Conservation (phyloP, 129 eudicot genomes). For the Tagetes patula region DNA sequence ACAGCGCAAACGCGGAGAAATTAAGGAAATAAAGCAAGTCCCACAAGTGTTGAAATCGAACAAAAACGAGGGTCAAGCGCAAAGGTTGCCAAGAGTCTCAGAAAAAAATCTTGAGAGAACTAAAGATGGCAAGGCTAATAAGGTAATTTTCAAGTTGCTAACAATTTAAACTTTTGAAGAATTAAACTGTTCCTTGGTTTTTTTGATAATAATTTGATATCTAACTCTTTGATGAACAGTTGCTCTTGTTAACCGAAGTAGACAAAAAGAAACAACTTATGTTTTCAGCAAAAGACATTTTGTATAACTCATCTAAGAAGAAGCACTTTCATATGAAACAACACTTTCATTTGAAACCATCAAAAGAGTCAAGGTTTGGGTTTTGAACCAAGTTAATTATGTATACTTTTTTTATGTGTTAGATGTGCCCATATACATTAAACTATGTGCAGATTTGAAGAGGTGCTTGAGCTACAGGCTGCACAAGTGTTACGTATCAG, state of each 20-base stretch:
- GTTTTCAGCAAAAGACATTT: neutral
- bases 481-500: neutral
- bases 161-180: neutral
- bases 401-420: neutral
- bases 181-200: neutral
- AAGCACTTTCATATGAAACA: neutral
- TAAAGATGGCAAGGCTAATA: neutral
- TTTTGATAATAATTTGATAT: neutral
- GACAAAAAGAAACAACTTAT: slow-evolving; percentile 7
- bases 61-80: neutral
- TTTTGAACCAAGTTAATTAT: neutral
- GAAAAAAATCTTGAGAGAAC: neutral
- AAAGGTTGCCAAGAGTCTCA: neutral
- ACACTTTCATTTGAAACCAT: neutral
- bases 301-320: neutral
- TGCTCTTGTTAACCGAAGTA: neutral
- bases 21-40: neutral
- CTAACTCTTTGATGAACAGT: neutral
- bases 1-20: neutral
- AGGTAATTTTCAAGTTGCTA: neutral
- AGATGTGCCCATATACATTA: neutral
- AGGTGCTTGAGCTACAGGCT: neutral
- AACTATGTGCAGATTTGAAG: neutral
- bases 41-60: slow-evolving; percentile 10
- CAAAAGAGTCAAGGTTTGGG: neutral